Base-by-base conservation (phyloP, 129 eudicot genomes). In the Logfia minima region DNA sequence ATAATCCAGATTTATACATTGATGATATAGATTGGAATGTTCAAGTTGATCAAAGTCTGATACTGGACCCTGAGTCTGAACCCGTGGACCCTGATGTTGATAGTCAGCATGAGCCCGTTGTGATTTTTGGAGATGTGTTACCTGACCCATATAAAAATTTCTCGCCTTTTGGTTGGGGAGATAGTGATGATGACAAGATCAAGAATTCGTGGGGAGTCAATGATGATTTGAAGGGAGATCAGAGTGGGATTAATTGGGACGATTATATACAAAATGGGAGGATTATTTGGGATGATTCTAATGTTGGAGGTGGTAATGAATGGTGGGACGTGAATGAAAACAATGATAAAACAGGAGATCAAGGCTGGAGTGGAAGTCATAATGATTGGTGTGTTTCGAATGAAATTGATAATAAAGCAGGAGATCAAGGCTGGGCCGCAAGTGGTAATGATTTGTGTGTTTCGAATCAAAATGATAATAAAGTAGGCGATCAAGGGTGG, bases 11-110 rank as follows among this genome's bases (percentile, higher is more conserved):
- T 82, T 53, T 86, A n/a, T 91, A 86, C 75, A 86, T 86, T 48
- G 96, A 94, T 62, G 66, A 89, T 74, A 68, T 94, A 13, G 88
- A 94, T 75, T 94, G 97, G 97, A 81, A 89, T 67, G 77, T 82
- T 39, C 67, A 73, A 79, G 23, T 68, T 53, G 87, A 89, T 78
- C 82, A 77, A 8, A 78, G 77, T 78, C 79, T 84, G 39, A 28
- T 83, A 4, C 62, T 72, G 19, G 93, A 93, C 58, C 70, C 87
- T 8, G 93, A 87, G 5, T 37, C 71, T 24, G 70, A 69, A 71
- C 48, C 39, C 2, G 72, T 28, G 70, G 73, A 22, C 45, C 76
- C 73, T 32, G 71, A 79, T 26, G 29, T 52, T 22, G 74, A 31
- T 16, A 28, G 35, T 39, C 14, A 75, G 1, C 75, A 74, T 65